phyloP scores from a whole-genome alignment of 129 eudicot species.

The Escallonia rubra region DNA sequence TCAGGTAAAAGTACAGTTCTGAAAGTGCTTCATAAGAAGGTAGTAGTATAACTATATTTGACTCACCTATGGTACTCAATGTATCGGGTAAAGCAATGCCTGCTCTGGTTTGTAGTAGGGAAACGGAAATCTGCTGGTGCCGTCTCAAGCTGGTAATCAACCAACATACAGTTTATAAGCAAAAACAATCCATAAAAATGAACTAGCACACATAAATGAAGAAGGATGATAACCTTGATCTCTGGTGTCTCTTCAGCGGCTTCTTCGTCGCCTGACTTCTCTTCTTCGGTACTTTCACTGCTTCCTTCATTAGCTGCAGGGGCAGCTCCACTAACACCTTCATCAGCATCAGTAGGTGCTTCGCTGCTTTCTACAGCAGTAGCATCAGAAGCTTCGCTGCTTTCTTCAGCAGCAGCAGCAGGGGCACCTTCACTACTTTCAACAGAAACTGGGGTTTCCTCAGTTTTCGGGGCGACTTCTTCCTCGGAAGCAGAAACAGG shows the following conservation, averaged over 20 bases:
- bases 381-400: slow-evolving; percentile 21
- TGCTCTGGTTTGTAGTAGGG: slow-evolving; percentile 52
- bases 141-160: slow-evolving; percentile 57
- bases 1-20: neutral
- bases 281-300: slow-evolving; percentile 49
- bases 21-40: neutral
- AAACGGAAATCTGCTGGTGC: slow-evolving; percentile 63
- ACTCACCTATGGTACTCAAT: slow-evolving; percentile 51
- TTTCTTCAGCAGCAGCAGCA: slow-evolving; percentile 1
- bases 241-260: slow-evolving; percentile 33
- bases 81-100: slow-evolving; percentile 62
- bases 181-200: too few relatives aligned
- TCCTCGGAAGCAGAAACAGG: slow-evolving; percentile 25
- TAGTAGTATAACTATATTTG: neutral
- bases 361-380: slow-evolving; percentile 23
- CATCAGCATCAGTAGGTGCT: slow-evolving; percentile 25
- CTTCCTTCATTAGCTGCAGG: slow-evolving; percentile 18
- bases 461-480: slow-evolving; percentile 37
- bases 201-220: too few relatives aligned
- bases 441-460: slow-evolving; percentile 37
- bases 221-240: slow-evolving; percentile 46
- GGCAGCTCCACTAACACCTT: slow-evolving; percentile 12
- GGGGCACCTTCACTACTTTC: slow-evolving; percentile 24
- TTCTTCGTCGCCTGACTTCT: slow-evolving; percentile 30
- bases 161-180: neutral